These are phyloP conservation scores for Lactarius sanguifluus DNA, from an alignment of 768 basidiomycete species.

Conservation along the genomic window DNA sequence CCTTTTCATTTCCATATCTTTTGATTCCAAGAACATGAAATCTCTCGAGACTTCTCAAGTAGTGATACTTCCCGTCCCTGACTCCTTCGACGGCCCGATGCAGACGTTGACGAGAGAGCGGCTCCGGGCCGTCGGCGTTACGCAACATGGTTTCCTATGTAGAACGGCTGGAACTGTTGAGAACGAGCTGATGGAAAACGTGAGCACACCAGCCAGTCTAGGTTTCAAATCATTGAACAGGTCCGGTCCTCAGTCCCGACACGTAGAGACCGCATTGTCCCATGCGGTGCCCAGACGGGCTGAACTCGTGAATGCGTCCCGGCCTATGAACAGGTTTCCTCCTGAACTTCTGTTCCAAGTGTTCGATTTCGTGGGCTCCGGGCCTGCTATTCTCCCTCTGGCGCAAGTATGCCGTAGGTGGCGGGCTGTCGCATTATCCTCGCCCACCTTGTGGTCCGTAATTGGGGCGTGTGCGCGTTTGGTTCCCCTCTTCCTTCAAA, in stretches of 20 bases:
- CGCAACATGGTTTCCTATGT: not conserved
- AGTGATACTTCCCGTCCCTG: not conserved
- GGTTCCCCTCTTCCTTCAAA: slow-evolving; percentile 13
- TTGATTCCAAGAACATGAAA: not conserved
- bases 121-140: not conserved
- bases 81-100: not conserved
- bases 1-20: not conserved
- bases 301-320: not conserved
- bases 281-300: not conserved
- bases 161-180: not conserved
- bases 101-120: not conserved
- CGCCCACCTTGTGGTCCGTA: slow-evolving; percentile 11
- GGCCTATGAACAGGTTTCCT: not conserved
- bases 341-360: slow-evolving; percentile 9
- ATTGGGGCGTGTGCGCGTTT: slow-evolving; percentile 5
- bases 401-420: slow-evolving; percentile 4
- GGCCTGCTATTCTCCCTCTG: slow-evolving; percentile 3
- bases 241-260: not conserved
- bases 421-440: not conserved
- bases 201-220: slow-evolving; percentile 1
- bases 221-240: slow-evolving; percentile 4
- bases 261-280: slow-evolving; percentile 12
- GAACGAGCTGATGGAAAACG: not conserved
- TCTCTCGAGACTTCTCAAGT: not conserved
- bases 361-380: slow-evolving; percentile 5